Conservation (phyloP, 306 rosid species). For the Vigna nakashimae region DNA sequence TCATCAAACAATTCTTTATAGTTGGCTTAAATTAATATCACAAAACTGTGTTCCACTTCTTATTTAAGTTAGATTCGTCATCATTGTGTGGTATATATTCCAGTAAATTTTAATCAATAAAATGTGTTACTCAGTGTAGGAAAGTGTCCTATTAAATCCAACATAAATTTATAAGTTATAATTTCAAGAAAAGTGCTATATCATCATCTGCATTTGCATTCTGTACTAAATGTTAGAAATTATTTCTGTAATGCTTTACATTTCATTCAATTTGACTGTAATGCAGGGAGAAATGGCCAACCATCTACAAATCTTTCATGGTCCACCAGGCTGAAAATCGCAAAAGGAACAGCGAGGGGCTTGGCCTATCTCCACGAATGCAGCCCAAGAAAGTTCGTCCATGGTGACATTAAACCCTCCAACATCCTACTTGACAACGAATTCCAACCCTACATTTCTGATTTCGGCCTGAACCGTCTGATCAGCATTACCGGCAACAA, state of each 20-base stretch:
- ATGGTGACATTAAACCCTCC: slow-evolving; percentile 92
- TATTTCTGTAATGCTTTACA: slow-evolving; percentile 14
- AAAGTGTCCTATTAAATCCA: not conserved
- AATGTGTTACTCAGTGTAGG: not conserved
- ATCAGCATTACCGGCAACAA: slow-evolving; percentile 88
- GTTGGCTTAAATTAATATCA: not conserved
- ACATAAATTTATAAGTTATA: not conserved
- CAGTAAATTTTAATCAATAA: not conserved
- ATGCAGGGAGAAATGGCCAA: slow-evolving; percentile 80
- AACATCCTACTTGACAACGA: slow-evolving; percentile 89
- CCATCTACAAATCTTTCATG: slow-evolving; percentile 74
- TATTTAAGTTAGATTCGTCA: too few relatives aligned
- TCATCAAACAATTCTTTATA: not conserved
- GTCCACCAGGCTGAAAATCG: slow-evolving; percentile 78
- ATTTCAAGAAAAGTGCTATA: not conserved
- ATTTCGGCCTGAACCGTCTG: slow-evolving; percentile 81
- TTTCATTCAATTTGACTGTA: slow-evolving; percentile 11
- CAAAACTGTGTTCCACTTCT: not conserved
- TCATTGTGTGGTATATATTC: too few relatives aligned
- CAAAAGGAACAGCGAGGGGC: slow-evolving; percentile 87
- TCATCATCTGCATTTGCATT: slow-evolving; percentile 19
- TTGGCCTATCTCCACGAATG: slow-evolving; percentile 94
- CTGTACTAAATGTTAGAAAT: not conserved
- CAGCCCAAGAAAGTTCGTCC: slow-evolving; percentile 94
- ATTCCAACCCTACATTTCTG: slow-evolving; percentile 75